phyloP scores from a whole-genome alignment of 257 asterid genomes.

The Petrea volubilis region DNA sequence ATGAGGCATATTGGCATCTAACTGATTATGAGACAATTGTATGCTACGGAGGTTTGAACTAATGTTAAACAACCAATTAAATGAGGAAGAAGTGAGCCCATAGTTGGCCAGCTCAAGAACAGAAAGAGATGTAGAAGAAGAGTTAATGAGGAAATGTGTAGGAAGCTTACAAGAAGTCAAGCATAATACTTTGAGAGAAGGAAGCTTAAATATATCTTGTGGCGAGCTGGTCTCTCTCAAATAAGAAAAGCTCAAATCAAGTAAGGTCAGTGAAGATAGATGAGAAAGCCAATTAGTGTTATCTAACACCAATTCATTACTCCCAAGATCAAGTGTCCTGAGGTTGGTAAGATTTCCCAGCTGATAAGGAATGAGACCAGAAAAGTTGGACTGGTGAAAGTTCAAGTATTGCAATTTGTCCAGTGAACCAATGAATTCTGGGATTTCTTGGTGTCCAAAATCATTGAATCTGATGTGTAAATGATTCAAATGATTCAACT shows the following conservation, averaged over 20 bases:
- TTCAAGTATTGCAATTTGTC: too few species aligned
- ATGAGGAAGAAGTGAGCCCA: too few species aligned
- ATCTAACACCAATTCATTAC: background rate
- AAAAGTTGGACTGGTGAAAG: too few species aligned
- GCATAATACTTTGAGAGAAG: background rate
- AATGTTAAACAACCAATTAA: too few species aligned
- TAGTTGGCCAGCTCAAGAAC: background rate
- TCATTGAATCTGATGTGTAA: too few species aligned
- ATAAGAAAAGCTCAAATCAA: background rate
- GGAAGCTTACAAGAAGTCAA: background rate
- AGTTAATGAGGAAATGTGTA: too few species aligned
- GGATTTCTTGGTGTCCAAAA: too few species aligned
- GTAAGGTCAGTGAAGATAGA: background rate
- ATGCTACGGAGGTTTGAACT: conserved; percentile 3
- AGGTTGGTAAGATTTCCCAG: conserved; percentile 25
- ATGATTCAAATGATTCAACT: too few species aligned
- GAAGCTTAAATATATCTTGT: background rate
- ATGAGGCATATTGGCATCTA: conserved; percentile 26
- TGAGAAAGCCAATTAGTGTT: conserved; percentile 21
- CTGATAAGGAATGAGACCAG: too few species aligned
- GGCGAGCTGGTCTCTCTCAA: background rate
- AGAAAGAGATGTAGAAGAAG: conserved; percentile 17
- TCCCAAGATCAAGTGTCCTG: too few species aligned
- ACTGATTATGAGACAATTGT: conserved; percentile 13
- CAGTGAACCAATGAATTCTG: too few species aligned